Percentiles rank a stretch among this genome's conserved stretches.
Evolutionary conservation across 345 rosid species (phyloP).

Genomic region (Theobroma cacao): DNA sequence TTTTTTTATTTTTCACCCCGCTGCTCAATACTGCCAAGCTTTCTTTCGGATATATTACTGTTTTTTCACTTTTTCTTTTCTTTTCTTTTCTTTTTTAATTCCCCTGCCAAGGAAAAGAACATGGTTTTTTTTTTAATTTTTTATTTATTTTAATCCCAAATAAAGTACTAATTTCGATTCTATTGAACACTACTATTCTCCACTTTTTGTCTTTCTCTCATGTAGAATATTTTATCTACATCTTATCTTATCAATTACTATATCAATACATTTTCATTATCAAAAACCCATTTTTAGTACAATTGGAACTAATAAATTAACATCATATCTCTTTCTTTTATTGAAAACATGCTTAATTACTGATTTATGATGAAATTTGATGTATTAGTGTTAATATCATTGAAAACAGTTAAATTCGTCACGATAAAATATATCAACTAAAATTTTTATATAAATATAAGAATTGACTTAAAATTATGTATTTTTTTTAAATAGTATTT

Average conservation of each 20-base stretch:
- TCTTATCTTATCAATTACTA: not conserved
- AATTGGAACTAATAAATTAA: not conserved
- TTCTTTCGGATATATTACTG: not conserved
- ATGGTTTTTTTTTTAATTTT: not conserved
- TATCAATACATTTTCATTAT: not conserved
- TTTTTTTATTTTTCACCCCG: not conserved
- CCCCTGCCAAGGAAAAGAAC: not conserved
- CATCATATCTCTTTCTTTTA: too few species aligned
- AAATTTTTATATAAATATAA: too few species aligned
- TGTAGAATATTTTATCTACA: not conserved
- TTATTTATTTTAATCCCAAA: not conserved
- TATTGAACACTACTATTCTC: not conserved
- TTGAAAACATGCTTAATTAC: too few species aligned
- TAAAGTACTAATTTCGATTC: too few species aligned
- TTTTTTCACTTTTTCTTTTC: not conserved
- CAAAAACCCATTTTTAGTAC: not conserved
- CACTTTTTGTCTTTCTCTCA: not conserved
- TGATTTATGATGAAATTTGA: too few species aligned
- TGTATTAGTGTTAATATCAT: too few species aligned
- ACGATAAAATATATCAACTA: too few species aligned
- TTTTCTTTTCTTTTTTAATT: not conserved
- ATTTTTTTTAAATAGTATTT: not conserved
- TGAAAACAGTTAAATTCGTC: too few species aligned
- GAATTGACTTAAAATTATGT: too few species aligned
- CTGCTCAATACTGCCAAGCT: slow-evolving; percentile 3